Percentiles rank a stretch among this genome's conserved stretches.
Evolutionary conservation across 2,329 filamentous ascomycete species (phyloP).

Genomic region (Colletotrichum lupini): DNA sequence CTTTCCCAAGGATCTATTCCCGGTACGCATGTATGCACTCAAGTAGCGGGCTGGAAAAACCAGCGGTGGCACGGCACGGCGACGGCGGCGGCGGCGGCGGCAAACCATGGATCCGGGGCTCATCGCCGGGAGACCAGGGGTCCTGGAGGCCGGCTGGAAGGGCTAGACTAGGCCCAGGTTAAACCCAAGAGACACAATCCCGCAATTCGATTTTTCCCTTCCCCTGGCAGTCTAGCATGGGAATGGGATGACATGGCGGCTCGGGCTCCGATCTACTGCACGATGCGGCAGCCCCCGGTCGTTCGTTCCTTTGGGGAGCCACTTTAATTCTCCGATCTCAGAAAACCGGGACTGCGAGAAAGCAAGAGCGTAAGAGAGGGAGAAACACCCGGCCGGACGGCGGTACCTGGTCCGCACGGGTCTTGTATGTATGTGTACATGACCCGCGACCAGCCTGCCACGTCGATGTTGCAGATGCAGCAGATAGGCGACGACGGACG

Average conservation of each 20-base stretch:
- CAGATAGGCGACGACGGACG: slow-evolving; percentile 27
- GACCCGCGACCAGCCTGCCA: slow-evolving; percentile 24
- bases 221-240: slow-evolving; percentile 3
- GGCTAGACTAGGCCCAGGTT: background rate
- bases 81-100: slow-evolving; percentile 23
- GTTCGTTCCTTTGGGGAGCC: slow-evolving; percentile 27
- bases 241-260: slow-evolving; percentile 32
- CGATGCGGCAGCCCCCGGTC: slow-evolving; percentile 33
- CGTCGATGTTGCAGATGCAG: slow-evolving; percentile 32
- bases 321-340: slow-evolving; percentile 34
- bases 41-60: slow-evolving; percentile 45
- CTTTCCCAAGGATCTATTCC: slow-evolving; percentile 75
- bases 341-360: slow-evolving; percentile 20
- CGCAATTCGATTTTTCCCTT: slow-evolving; percentile 6
- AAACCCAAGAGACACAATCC: slow-evolving; percentile 6
- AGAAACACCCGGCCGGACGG: background rate
- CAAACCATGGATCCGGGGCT: slow-evolving; percentile 31
- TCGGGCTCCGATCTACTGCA: slow-evolving; percentile 35
- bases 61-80: slow-evolving; percentile 22
- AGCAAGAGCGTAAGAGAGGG: background rate
- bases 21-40: slow-evolving; percentile 83
- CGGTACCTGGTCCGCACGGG: slow-evolving; percentile 13
- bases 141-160: slow-evolving; percentile 20
- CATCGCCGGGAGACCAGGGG: slow-evolving; percentile 10
- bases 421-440: slow-evolving; percentile 20